Percentiles rank a stretch among this genome's conserved stretches.
These are phyloP conservation scores for Pulveroboletus sp. DNA, from an alignment of 768 basidiomycete species.

Conservation along the genomic window DNA sequence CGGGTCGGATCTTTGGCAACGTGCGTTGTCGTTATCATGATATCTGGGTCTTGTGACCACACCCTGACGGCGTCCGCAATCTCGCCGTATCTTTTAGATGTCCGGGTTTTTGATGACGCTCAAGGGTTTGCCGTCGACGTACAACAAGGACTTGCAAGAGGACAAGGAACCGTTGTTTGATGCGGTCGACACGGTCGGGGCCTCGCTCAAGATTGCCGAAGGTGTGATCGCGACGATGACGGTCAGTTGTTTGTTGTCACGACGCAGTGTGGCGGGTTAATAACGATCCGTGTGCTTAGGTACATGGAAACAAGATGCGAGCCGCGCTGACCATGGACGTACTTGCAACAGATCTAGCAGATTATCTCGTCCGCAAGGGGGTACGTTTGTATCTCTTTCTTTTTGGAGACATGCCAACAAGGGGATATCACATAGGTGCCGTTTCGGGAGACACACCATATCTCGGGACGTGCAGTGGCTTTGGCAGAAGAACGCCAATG, in stretches of 20 bases:
- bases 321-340: constrained; percentile 94
- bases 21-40: constrained; percentile 39
- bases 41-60: neutral
- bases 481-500: constrained; percentile 82
- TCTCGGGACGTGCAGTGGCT: constrained; percentile 95
- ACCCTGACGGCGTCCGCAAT: neutral
- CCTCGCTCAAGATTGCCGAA: constrained; percentile 88
- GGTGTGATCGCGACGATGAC: constrained; percentile 91
- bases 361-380: constrained; percentile 98
- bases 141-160: constrained; percentile 99
- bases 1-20: constrained; percentile 91
- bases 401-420: neutral
- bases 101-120: constrained; percentile 96
- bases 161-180: constrained; percentile 98
- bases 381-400: constrained; percentile 46
- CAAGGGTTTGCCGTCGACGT: constrained; percentile 96
- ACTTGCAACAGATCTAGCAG: constrained; percentile 96
- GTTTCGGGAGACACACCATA: constrained; percentile 98
- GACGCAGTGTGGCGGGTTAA: neutral
- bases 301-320: constrained; percentile 88
- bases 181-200: constrained; percentile 82
- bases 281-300: constrained; percentile 41
- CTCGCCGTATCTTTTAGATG: constrained; percentile 57
- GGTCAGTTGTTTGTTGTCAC: constrained; percentile 40
- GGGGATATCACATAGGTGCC: constrained; percentile 67